Evolutionary conservation across 495 filamentous ascomycete species (phyloP).

Genomic region (Geoglossum glabrum): DNA sequence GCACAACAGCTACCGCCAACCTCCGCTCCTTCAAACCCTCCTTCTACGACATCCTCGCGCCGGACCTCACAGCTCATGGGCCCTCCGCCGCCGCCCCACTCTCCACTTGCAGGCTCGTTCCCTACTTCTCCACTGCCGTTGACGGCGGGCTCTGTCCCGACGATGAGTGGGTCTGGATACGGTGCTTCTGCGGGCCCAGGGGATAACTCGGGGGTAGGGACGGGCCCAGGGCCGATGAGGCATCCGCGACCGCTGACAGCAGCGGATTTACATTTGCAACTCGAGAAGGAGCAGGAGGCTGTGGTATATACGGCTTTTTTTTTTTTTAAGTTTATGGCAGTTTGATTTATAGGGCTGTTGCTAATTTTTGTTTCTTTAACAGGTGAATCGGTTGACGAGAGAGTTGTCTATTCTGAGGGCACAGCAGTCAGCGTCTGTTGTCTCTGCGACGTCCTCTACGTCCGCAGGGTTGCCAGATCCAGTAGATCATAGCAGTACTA

Average conservation of each 20-base stretch:
- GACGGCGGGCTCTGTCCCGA: not conserved
- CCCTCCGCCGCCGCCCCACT: slow-evolving; percentile 23
- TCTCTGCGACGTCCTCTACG: slow-evolving; percentile 41
- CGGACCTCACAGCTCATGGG: slow-evolving; percentile 28
- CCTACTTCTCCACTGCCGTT: slow-evolving; percentile 5
- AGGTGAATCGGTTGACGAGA: slow-evolving; percentile 84
- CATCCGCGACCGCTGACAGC: slow-evolving; percentile 72
- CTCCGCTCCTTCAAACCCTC: slow-evolving; percentile 27
- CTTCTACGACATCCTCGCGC: slow-evolving; percentile 24
- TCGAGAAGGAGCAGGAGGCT: slow-evolving; percentile 86
- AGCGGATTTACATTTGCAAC: slow-evolving; percentile 63
- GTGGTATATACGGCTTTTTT: slow-evolving; percentile 35
- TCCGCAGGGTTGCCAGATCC: not conserved
- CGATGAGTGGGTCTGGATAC: slow-evolving; percentile 5
- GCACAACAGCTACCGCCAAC: too few species aligned
- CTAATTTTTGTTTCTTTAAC: slow-evolving; percentile 3
- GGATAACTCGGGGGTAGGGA: slow-evolving; percentile 36
- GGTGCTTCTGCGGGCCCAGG: slow-evolving; percentile 11
- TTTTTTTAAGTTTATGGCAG: not conserved
- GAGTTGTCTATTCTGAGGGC: slow-evolving; percentile 62
- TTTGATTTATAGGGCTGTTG: slow-evolving; percentile 3
- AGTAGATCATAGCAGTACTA: not conserved
- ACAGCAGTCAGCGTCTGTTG: slow-evolving; percentile 50
- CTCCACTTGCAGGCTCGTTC: slow-evolving; percentile 7
- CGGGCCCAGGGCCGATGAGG: slow-evolving; percentile 31